Evolutionary conservation across 768 basidiomycete species (phyloP).

Genomic region (Coprinellus micaceus): DNA sequence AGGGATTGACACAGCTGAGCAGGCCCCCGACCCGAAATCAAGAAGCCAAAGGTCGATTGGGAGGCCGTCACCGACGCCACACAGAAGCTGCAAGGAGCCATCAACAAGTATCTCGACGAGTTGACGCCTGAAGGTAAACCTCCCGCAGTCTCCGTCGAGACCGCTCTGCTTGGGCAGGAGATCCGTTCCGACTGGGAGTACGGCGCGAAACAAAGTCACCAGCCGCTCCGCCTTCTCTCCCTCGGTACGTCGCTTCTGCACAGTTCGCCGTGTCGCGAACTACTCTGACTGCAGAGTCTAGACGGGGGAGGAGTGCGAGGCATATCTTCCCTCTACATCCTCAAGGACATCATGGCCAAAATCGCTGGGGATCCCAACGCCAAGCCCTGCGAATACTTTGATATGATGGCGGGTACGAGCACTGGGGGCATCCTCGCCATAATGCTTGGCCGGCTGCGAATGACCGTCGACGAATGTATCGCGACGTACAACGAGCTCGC

Average conservation of each 20-base stretch:
- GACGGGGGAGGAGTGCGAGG: slow-evolving; percentile 36
- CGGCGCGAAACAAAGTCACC: slow-evolving; percentile 11
- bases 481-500: slow-evolving; percentile 24
- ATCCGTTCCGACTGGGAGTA: slow-evolving; percentile 22
- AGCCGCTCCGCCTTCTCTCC: slow-evolving; percentile 26
- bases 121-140: slow-evolving; percentile 16
- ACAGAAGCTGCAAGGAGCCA: slow-evolving; percentile 16
- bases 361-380: slow-evolving; percentile 18
- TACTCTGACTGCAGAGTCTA: too few relatives aligned
- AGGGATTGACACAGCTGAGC: too few relatives aligned
- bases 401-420: slow-evolving; percentile 34
- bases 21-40: too few relatives aligned
- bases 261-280: too few relatives aligned
- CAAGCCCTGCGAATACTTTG: slow-evolving; percentile 30
- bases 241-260: slow-evolving; percentile 27
- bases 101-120: slow-evolving; percentile 19
- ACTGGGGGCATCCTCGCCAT: slow-evolving; percentile 34
- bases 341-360: slow-evolving; percentile 29
- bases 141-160: slow-evolving; percentile 22
- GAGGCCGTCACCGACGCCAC: slow-evolving; percentile 10
- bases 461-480: slow-evolving; percentile 33
- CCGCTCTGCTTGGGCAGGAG: slow-evolving; percentile 22
- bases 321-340: slow-evolving; percentile 27
- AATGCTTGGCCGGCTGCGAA: slow-evolving; percentile 35
- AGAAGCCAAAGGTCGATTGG: slow-evolving; percentile 15